Conservation (phyloP, 1,139 yeast genomes). For the Nakaseomyces sp. region DNA sequence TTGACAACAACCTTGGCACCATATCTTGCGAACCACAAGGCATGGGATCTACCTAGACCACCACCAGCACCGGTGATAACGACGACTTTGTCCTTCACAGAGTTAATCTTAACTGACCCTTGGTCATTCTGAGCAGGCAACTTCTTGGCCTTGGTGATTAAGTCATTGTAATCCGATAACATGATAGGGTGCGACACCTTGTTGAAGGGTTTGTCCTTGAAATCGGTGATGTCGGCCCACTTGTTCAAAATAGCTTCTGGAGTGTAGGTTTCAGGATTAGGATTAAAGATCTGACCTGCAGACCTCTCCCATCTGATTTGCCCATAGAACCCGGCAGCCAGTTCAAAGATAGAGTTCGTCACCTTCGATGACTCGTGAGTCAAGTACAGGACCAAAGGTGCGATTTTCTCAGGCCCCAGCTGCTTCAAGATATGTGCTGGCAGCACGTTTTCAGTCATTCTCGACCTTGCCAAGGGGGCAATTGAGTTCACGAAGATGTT, state of each 20-base stretch:
- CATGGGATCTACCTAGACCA: slow-evolving; percentile 90
- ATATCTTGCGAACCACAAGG: slow-evolving; percentile 71
- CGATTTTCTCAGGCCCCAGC: slow-evolving; percentile 79
- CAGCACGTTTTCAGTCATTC: slow-evolving; percentile 88
- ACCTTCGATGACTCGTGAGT: slow-evolving; percentile 52
- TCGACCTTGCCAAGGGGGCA: slow-evolving; percentile 90
- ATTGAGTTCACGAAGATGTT: slow-evolving; percentile 79
- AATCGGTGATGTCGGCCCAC: slow-evolving; percentile 57
- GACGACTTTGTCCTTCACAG: slow-evolving; percentile 76
- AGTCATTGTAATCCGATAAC: slow-evolving; percentile 51
- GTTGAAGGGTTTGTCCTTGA: slow-evolving; percentile 47
- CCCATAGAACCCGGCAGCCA: slow-evolving; percentile 89
- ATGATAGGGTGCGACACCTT: slow-evolving; percentile 58
- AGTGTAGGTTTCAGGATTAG: slow-evolving; percentile 58
- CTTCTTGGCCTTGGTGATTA: slow-evolving; percentile 44
- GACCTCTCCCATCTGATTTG: slow-evolving; percentile 95
- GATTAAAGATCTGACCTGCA: slow-evolving; percentile 75
- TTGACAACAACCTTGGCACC: slow-evolving; percentile 96
- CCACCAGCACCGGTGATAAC: slow-evolving; percentile 94
- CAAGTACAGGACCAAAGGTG: slow-evolving; percentile 78
- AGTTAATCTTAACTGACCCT: slow-evolving; percentile 40
- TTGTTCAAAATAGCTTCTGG: slow-evolving; percentile 76
- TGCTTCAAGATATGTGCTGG: slow-evolving; percentile 78
- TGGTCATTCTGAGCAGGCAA: slow-evolving; percentile 45
- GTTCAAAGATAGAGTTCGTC: slow-evolving; percentile 75